phyloP scores from a whole-genome alignment of 768 basidiomycete genomes.

The Clavulina sp. region DNA sequence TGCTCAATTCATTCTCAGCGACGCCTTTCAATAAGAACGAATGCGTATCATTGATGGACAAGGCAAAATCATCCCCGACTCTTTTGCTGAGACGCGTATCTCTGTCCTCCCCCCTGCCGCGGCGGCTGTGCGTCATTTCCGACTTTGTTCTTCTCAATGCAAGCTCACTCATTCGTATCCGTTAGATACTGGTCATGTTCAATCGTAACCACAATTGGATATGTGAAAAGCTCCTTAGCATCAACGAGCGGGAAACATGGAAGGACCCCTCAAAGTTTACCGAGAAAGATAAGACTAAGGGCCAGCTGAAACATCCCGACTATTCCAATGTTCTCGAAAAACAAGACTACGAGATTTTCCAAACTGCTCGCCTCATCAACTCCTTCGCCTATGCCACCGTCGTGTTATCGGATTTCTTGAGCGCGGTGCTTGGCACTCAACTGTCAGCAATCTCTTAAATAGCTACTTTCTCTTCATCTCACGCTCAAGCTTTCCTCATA shows the following conservation, averaged over 20 bases:
- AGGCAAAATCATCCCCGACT: conserved; percentile 49
- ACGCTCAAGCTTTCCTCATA: no score
- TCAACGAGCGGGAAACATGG: conserved; percentile 60
- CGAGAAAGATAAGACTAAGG: not conserved
- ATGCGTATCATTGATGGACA: conserved; percentile 26
- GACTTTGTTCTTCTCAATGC: not conserved
- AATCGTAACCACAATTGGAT: conserved; percentile 30
- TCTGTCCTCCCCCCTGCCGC: conserved; percentile 64
- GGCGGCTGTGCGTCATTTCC: conserved; percentile 23
- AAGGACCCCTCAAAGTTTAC: no score
- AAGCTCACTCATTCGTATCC: not conserved
- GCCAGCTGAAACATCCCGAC: not conserved
- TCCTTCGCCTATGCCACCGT: conserved; percentile 22
- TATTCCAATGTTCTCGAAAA: conserved; percentile 15
- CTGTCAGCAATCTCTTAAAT: no score
- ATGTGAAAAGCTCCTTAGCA: conserved; percentile 54
- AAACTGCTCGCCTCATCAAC: conserved; percentile 61
- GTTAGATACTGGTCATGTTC: not conserved
- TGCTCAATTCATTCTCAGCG: no score
- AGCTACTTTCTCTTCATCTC: no score
- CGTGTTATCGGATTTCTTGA: conserved; percentile 12
- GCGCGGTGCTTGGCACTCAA: conserved; percentile 7
- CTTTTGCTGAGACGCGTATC: conserved; percentile 62
- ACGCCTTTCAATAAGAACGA: conserved; percentile 3
- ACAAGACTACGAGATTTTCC: conserved; percentile 53